Percentiles rank a stretch among this genome's conserved stretches.
phyloP scores from a whole-genome alignment of 1,284 basidiomycete species.

The Amylostereum areolatum region DNA sequence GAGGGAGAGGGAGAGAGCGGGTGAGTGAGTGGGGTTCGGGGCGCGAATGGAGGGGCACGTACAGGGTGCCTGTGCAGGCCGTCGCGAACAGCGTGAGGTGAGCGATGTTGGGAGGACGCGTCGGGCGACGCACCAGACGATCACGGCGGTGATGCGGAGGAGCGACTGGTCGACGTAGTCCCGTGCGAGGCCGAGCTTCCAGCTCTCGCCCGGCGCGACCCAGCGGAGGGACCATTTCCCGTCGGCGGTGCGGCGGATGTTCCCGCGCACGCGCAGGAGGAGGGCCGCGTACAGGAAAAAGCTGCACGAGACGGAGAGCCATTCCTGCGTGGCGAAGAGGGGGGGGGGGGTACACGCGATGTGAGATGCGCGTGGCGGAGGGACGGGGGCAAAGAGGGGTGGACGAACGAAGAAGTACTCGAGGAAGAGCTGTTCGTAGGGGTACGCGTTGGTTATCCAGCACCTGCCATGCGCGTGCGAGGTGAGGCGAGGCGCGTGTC shows the following conservation, averaged over 20 bases:
- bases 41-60: neutral
- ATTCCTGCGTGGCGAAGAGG: constrained; percentile 21
- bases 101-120: too few species aligned
- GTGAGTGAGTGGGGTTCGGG: neutral
- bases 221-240: constrained; percentile 29
- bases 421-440: constrained; percentile 31
- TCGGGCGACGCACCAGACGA: constrained; percentile 25
- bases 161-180: constrained; percentile 30
- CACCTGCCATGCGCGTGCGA: constrained; percentile 26
- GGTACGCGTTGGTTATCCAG: constrained; percentile 41
- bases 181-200: constrained; percentile 29
- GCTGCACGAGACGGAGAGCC: constrained; percentile 25
- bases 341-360: too few species aligned
- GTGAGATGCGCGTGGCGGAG: neutral
- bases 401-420: constrained; percentile 44
- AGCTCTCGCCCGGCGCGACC: constrained; percentile 25
- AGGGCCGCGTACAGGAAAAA: constrained; percentile 30
- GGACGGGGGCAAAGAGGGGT: neutral
- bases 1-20: neutral
- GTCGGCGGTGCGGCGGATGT: constrained; percentile 21
- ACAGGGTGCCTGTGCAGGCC: constrained; percentile 14
- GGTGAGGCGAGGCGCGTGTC: neutral
- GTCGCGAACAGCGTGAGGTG: too few species aligned
- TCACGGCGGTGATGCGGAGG: constrained; percentile 25
- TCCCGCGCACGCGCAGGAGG: constrained; percentile 34